Percentiles rank a stretch among this genome's conserved stretches.
These are phyloP conservation scores for Amphibolis antarctica DNA, from an alignment of 106 monocot genomes.

Conservation along the genomic window DNA sequence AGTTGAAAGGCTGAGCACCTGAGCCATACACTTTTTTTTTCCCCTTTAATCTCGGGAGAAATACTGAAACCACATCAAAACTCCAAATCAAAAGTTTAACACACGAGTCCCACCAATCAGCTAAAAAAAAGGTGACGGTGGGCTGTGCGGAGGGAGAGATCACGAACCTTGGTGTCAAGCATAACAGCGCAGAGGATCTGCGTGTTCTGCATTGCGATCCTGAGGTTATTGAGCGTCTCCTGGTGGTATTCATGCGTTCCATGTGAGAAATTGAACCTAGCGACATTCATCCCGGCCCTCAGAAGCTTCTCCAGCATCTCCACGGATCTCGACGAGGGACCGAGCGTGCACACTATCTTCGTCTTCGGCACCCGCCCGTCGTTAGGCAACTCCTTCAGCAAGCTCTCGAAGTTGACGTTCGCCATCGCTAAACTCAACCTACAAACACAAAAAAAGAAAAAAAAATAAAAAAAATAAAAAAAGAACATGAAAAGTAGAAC, in stretches of 20 bases:
- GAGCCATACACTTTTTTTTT: no score
- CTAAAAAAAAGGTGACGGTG: no score
- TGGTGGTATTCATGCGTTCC: constrained; percentile 73
- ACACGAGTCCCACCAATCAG: background rate
- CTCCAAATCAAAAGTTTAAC: background rate
- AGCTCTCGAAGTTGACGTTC: constrained; percentile 33
- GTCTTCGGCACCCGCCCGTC: constrained; percentile 53
- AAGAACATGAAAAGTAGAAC: no score
- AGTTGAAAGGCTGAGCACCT: no score
- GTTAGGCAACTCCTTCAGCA: constrained; percentile 29
- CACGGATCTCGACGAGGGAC: constrained; percentile 60
- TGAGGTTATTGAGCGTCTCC: constrained; percentile 65
- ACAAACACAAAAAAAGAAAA: no score
- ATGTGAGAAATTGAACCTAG: constrained; percentile 71
- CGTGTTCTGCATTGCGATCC: constrained; percentile 66
- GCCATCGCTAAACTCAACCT: no score
- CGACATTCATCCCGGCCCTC: constrained; percentile 67
- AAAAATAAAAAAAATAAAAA: no score
- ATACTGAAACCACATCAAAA: no score
- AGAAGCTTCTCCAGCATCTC: constrained; percentile 67
- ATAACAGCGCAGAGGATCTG: constrained; percentile 64
- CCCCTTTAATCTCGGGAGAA: no score
- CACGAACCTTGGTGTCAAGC: constrained; percentile 75
- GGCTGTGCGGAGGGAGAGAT: background rate
- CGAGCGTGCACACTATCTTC: constrained; percentile 77